phyloP scores from a whole-genome alignment of 2,329 filamentous ascomycete genomes.

The Monosporascus cannonballus region DNA sequence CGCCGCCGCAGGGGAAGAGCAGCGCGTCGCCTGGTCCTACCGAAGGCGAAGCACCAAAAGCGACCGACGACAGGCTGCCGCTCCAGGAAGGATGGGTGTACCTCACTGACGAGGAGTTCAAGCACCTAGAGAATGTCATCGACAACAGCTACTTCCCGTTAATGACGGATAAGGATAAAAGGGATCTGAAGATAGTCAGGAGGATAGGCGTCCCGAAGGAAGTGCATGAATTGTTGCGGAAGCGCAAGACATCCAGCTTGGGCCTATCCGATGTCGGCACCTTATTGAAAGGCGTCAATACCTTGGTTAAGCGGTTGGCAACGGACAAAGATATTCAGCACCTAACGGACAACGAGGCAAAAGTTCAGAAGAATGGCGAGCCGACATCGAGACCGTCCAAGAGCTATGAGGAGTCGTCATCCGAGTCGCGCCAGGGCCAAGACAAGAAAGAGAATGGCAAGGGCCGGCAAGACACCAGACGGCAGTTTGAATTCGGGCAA shows the following conservation, averaged over 20 bases:
- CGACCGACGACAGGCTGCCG: slow-evolving; percentile 8
- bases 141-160: not conserved
- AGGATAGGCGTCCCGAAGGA: slow-evolving; percentile 12
- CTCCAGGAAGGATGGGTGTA: slow-evolving; percentile 25
- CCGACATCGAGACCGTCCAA: slow-evolving; percentile 1
- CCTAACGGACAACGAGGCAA: not conserved
- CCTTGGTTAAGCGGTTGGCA: slow-evolving; percentile 9
- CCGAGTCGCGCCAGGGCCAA: slow-evolving; percentile 13
- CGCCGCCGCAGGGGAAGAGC: slow-evolving; percentile 20
- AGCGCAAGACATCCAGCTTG: slow-evolving; percentile 2
- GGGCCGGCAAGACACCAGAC: too few species aligned
- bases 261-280: slow-evolving; percentile 9
- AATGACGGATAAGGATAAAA: not conserved
- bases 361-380: not conserved
- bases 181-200: slow-evolving; percentile 5
- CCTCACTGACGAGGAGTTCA: slow-evolving; percentile 15
- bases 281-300: slow-evolving; percentile 11
- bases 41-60: slow-evolving; percentile 12
- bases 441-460: slow-evolving; percentile 11
- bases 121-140: slow-evolving; percentile 1
- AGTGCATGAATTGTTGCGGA: slow-evolving; percentile 10
- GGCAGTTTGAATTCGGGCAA: slow-evolving; percentile 13
- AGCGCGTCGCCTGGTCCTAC: slow-evolving; percentile 23
- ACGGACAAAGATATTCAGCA: slow-evolving; percentile 2
- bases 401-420: slow-evolving; percentile 9